Percentiles rank a stretch among this genome's conserved stretches.
These are phyloP conservation scores for Naegleria gruberi DNA, from an alignment of 208 protist genomes.

Conservation along the genomic window DNA sequence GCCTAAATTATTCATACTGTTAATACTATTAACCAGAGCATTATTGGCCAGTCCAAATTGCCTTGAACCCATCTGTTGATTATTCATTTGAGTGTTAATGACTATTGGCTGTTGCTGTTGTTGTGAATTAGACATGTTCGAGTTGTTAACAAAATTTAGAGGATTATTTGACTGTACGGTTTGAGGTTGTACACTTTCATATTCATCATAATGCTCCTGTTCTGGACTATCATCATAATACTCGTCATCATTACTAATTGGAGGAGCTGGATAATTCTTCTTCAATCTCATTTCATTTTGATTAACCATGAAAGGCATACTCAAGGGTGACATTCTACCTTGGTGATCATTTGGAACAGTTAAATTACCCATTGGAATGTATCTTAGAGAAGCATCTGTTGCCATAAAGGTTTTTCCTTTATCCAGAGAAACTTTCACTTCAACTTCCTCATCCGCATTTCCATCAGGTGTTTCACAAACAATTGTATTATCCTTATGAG, in stretches of 20 bases:
- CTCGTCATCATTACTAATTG: background rate
- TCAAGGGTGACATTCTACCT: background rate
- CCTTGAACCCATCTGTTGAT: too few species aligned
- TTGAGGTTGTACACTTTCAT: background rate
- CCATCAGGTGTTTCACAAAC: constrained; percentile 5
- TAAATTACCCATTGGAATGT: background rate
- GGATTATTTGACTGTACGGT: background rate
- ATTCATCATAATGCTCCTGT: background rate
- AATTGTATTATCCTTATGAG: background rate
- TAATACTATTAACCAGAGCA: too few species aligned
- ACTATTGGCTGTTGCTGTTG: background rate
- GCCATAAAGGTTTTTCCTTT: constrained; percentile 3
- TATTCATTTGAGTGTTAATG: too few species aligned
- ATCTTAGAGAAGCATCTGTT: background rate
- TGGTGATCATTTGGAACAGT: background rate
- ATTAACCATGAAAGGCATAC: background rate
- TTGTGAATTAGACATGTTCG: too few species aligned
- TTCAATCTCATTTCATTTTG: background rate
- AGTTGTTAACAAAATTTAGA: background rate
- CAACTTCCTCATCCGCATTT: background rate
- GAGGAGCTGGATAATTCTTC: background rate
- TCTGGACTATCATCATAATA: background rate
- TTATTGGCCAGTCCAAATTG: too few species aligned
- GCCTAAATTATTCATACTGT: too few species aligned
- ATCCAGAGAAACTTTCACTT: background rate